phyloP scores from a whole-genome alignment of 371 early-diverging fungal species.

The Entomophthora muscae region DNA sequence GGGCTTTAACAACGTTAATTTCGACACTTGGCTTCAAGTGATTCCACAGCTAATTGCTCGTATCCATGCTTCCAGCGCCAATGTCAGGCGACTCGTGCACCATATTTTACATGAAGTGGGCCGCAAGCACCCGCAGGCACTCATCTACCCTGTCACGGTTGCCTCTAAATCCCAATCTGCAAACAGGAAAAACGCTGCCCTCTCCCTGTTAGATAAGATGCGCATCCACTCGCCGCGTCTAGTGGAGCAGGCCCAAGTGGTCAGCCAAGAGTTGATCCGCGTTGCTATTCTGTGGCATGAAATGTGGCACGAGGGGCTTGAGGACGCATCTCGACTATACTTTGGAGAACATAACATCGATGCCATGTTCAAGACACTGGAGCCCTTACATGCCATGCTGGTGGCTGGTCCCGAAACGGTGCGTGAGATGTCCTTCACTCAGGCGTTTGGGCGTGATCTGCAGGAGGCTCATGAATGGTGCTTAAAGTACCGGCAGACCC shows the following conservation, averaged over 20 bases:
- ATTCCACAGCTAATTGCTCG: slow-evolving; percentile 96
- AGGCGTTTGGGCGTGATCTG: slow-evolving; percentile 83
- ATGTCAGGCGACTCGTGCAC: slow-evolving; percentile 75
- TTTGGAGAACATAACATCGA: slow-evolving; percentile 74
- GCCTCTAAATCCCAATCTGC: slow-evolving; percentile 83
- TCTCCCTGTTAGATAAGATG: slow-evolving; percentile 87
- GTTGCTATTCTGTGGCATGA: slow-evolving; percentile 95
- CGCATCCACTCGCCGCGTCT: slow-evolving; percentile 58
- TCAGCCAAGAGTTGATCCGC: slow-evolving; percentile 91
- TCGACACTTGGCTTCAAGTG: slow-evolving; percentile 95
- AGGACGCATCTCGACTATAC: slow-evolving; percentile 77
- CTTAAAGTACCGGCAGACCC: slow-evolving; percentile 54
- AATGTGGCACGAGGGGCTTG: slow-evolving; percentile 94
- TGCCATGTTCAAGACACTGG: slow-evolving; percentile 81
- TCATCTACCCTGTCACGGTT: slow-evolving; percentile 89
- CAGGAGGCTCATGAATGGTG: slow-evolving; percentile 87
- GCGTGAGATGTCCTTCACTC: slow-evolving; percentile 85
- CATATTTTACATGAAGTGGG: slow-evolving; percentile 85
- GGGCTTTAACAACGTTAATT: slow-evolving; percentile 76
- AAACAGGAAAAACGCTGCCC: slow-evolving; percentile 63
- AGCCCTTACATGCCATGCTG: slow-evolving; percentile 78
- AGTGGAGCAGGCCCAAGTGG: slow-evolving; percentile 87
- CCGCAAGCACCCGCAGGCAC: slow-evolving; percentile 89
- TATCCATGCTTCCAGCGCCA: slow-evolving; percentile 68
- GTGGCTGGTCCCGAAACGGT: slow-evolving; percentile 85